Conservation (phyloP, 805 yeast species). For the Jamesozyma lodderae region DNA sequence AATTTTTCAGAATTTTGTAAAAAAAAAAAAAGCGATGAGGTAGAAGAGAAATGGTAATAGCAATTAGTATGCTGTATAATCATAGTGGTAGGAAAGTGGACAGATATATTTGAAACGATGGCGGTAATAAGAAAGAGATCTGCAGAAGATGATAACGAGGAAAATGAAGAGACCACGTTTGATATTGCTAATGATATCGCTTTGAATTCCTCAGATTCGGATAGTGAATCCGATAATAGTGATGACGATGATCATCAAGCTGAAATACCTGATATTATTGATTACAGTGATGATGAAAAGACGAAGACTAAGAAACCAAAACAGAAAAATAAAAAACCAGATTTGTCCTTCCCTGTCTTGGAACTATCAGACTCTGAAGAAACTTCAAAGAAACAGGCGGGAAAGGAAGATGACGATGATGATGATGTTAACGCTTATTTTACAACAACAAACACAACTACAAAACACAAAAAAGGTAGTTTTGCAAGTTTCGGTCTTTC, state of each 20-base stretch:
- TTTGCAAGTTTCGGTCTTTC: slow-evolving; percentile 88
- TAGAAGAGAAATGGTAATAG: too few species aligned
- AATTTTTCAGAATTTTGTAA: too few species aligned
- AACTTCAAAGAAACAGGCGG: slow-evolving; percentile 12
- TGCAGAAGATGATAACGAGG: slow-evolving; percentile 13
- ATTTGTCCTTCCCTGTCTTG: slow-evolving; percentile 36
- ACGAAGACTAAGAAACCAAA: slow-evolving; percentile 31
- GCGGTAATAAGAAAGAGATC: neutral
- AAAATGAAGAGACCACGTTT: slow-evolving; percentile 24
- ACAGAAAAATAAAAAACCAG: slow-evolving; percentile 7
- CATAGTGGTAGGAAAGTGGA: too few species aligned
- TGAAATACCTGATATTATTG: slow-evolving; percentile 21
- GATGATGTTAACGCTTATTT: slow-evolving; percentile 39
- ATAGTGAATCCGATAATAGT: slow-evolving; percentile 30
- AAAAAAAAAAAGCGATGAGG: too few species aligned
- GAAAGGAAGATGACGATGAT: slow-evolving; percentile 36
- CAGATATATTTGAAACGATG: neutral
- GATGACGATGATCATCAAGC: slow-evolving; percentile 21
- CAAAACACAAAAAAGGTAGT: slow-evolving; percentile 54
- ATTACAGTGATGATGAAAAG: slow-evolving; percentile 32
- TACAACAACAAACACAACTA: slow-evolving; percentile 25
- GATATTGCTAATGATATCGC: slow-evolving; percentile 60
- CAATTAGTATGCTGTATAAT: too few species aligned
- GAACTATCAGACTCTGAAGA: slow-evolving; percentile 46
- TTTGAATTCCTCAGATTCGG: slow-evolving; percentile 32